These are phyloP conservation scores for Claviceps spartinae DNA, from an alignment of 2,329 filamentous ascomycete species.

Conservation along the genomic window DNA sequence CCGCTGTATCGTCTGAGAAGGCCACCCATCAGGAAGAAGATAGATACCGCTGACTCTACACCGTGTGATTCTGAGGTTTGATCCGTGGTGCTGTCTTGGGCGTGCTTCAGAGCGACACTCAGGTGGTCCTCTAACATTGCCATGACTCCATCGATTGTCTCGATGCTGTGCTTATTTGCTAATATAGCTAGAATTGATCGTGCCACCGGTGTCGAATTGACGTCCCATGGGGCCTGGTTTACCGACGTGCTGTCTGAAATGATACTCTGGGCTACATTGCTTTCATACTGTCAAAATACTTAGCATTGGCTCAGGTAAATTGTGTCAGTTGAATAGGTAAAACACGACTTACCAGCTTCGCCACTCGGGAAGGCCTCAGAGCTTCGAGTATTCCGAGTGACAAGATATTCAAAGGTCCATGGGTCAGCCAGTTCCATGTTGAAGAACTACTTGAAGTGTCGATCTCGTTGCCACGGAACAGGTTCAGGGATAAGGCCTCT, in stretches of 20 bases:
- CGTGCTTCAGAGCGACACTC: conserved; percentile 8
- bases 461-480: conserved; percentile 23
- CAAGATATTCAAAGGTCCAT: conserved; percentile 19
- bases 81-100: not conserved
- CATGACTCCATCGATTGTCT: conserved; percentile 16
- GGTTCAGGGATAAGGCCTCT: conserved; percentile 20
- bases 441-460: not conserved
- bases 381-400: conserved; percentile 25
- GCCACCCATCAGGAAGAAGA: conserved; percentile 24
- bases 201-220: conserved; percentile 14
- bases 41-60: conserved; percentile 10
- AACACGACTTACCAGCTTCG: conserved; percentile 19
- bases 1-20: conserved; percentile 25
- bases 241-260: conserved; percentile 16
- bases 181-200: conserved; percentile 27
- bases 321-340: not conserved
- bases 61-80: not conserved
- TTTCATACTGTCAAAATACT: conserved; percentile 18
- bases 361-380: conserved; percentile 20
- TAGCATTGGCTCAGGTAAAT: not conserved
- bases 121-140: conserved; percentile 14
- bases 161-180: conserved; percentile 31
- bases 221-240: conserved; percentile 1
- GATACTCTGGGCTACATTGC: conserved; percentile 22
- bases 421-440: conserved; percentile 20